These are phyloP conservation scores for Pleomassaria siparia DNA, from an alignment of 2,329 filamentous ascomycete genomes.

Conservation along the genomic window DNA sequence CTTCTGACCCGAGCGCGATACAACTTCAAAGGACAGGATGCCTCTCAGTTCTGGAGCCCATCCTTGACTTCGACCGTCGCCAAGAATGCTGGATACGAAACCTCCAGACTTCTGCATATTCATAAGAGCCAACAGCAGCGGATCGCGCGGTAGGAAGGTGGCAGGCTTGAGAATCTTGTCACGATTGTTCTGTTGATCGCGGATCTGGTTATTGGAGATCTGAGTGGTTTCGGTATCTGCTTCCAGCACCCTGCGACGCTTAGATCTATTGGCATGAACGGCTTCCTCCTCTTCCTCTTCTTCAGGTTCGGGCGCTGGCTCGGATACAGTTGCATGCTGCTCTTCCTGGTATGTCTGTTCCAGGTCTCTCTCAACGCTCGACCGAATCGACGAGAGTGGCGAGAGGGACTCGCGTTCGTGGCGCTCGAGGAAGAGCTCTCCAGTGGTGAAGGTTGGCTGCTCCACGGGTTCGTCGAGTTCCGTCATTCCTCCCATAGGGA, in stretches of 20 bases:
- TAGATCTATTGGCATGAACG: constrained; percentile 71
- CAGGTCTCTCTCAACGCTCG: constrained; percentile 61
- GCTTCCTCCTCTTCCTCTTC: constrained; percentile 53
- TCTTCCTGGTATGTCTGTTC: constrained; percentile 59
- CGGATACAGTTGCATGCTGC: constrained; percentile 37
- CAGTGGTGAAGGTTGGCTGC: constrained; percentile 24
- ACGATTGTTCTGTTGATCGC: constrained; percentile 81
- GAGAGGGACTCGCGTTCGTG: constrained; percentile 52
- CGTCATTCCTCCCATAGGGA: constrained; percentile 50
- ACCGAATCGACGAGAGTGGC: constrained; percentile 56
- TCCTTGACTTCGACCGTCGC: constrained; percentile 72
- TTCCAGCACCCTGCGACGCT: constrained; percentile 78
- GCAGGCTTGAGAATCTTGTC: constrained; percentile 82
- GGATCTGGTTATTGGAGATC: constrained; percentile 75
- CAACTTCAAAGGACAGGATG: constrained; percentile 83
- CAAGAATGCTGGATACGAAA: constrained; percentile 85
- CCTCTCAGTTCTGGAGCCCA: constrained; percentile 93
- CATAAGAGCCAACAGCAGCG: constrained; percentile 81
- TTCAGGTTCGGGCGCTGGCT: constrained; percentile 48
- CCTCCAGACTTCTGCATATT: constrained; percentile 89
- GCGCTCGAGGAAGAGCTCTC: constrained; percentile 50
- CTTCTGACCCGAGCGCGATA: constrained; percentile 80
- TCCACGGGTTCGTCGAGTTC: constrained; percentile 46
- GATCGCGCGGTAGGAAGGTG: constrained; percentile 83
- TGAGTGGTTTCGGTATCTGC: constrained; percentile 76